Evolutionary conservation across 2,329 filamentous ascomycete species (phyloP).

Genomic region (Fusarium pininemorale): DNA sequence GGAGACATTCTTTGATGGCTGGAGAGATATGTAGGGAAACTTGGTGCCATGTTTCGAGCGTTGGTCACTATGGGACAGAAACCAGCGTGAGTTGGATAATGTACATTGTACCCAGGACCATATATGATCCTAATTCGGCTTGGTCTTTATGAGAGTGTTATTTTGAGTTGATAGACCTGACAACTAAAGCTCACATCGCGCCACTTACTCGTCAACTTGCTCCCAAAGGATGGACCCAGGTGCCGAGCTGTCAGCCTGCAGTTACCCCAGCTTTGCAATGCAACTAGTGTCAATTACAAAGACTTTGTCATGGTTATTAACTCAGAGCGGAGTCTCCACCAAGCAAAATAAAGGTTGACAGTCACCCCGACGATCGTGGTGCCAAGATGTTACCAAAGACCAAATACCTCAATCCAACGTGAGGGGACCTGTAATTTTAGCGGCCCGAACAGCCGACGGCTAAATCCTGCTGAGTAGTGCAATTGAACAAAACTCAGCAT

Average conservation of each 20-base stretch:
- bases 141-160: too few species aligned
- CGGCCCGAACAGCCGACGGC: constrained; percentile 31
- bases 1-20: neutral
- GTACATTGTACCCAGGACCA: too few species aligned
- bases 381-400: constrained; percentile 9
- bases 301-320: neutral
- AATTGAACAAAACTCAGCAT: neutral
- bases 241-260: neutral
- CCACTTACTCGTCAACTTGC: too few species aligned
- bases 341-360: neutral
- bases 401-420: neutral
- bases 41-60: too few species aligned
- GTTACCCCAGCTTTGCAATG: neutral
- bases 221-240: neutral
- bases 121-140: too few species aligned
- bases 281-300: neutral
- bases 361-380: neutral
- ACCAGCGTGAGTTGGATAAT: too few species aligned
- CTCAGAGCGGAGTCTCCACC: neutral
- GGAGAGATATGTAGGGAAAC: neutral
- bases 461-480: constrained; percentile 8
- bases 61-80: too few species aligned
- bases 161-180: too few species aligned
- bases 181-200: too few species aligned
- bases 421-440: neutral